Conservation (phyloP, 345 rosid species). For the Eutrema japonicum region DNA sequence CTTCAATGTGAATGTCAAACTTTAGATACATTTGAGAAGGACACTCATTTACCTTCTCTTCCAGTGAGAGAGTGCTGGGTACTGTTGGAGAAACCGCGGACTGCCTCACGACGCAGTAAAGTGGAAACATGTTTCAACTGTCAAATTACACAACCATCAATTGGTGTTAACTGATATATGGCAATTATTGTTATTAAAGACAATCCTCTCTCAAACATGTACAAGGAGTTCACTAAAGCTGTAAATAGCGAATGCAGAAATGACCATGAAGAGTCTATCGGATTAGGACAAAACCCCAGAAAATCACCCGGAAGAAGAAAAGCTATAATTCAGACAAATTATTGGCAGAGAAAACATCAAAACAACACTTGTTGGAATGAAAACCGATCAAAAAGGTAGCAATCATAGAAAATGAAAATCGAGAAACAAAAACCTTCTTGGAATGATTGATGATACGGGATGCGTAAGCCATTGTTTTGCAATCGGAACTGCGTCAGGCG, state of each 20-base stretch:
- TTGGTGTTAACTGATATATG: neutral
- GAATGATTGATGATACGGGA: conserved; percentile 64
- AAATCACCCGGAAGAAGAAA: too few species aligned
- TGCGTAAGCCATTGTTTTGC: conserved; percentile 58
- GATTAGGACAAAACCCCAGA: conserved; percentile 17
- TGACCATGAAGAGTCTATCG: conserved; percentile 1
- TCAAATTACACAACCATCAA: conserved; percentile 26
- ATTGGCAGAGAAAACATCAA: too few species aligned
- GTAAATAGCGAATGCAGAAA: neutral
- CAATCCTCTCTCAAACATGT: too few species aligned
- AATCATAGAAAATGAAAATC: neutral
- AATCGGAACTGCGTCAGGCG: conserved; percentile 10
- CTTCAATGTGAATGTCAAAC: neutral
- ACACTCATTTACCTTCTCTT: conserved; percentile 54
- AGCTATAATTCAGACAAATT: neutral
- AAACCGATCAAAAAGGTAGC: neutral
- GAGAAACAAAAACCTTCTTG: conserved; percentile 49
- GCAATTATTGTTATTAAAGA: neutral
- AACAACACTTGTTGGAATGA: too few species aligned
- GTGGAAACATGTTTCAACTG: conserved; percentile 68
- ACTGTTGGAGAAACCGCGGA: conserved; percentile 63
- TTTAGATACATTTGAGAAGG: conserved; percentile 8
- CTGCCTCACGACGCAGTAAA: conserved; percentile 56
- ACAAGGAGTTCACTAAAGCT: conserved; percentile 5
- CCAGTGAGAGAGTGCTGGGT: conserved; percentile 46